Conservation (phyloP, 768 basidiomycete genomes). For the Kwoniella pini region DNA sequence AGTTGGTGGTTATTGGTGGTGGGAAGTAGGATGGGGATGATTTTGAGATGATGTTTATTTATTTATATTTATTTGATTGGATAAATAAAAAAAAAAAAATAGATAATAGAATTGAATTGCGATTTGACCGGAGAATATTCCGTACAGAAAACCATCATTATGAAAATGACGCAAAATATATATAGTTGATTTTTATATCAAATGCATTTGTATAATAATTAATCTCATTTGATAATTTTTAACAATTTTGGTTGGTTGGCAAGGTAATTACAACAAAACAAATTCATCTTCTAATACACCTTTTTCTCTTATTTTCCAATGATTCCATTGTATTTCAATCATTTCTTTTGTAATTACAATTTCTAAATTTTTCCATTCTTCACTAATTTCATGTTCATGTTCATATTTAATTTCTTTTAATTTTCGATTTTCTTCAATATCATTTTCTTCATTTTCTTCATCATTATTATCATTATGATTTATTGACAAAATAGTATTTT, state of each 20-base stretch:
- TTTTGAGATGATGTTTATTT: neutral
- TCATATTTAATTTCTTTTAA: too few species aligned
- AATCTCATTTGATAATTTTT: too few species aligned
- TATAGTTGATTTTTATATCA: too few species aligned
- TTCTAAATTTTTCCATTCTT: conserved; percentile 52
- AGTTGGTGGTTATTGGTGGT: conserved; percentile 52
- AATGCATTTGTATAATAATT: too few species aligned
- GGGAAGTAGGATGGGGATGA: conserved; percentile 53
- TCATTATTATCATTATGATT: too few species aligned
- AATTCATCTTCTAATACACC: conserved; percentile 51
- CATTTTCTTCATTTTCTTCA: conserved; percentile 51
- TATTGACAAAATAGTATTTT: conserved; percentile 1
- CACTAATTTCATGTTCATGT: conserved; percentile 3
- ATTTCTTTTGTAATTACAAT: conserved; percentile 66
- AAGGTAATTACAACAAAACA: conserved; percentile 42
- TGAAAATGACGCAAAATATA: too few species aligned
- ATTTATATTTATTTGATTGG: too few species aligned
- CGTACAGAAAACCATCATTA: too few species aligned
- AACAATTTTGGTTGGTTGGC: too few species aligned
- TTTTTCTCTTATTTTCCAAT: conserved; percentile 66
- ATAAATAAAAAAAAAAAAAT: too few species aligned
- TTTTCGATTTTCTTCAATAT: conserved; percentile 13
- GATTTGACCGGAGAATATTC: too few species aligned
- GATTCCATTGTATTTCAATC: conserved; percentile 67
- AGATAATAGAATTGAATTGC: too few species aligned